phyloP scores from a whole-genome alignment of 352 stramenopile genomes.

The Phytopythium cucurbitacearum region DNA sequence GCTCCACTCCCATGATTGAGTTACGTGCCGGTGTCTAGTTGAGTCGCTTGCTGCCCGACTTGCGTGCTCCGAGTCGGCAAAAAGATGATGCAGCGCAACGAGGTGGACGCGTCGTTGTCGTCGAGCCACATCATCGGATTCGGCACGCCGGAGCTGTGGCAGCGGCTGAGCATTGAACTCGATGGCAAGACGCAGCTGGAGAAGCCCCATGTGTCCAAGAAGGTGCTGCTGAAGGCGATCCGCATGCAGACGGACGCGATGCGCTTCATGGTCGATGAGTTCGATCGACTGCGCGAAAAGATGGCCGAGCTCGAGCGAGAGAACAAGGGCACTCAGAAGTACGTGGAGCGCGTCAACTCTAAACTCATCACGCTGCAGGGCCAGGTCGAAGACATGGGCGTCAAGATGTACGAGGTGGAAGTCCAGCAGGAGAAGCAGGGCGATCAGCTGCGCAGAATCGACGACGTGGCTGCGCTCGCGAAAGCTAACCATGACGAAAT shows the following conservation, averaged over 20 bases:
- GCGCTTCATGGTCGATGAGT: slow-evolving; percentile 80
- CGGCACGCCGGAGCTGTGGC: slow-evolving; percentile 74
- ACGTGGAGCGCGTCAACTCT: slow-evolving; percentile 71
- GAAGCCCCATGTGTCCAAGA: slow-evolving; percentile 78
- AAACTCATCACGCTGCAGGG: slow-evolving; percentile 76
- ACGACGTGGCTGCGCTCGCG: slow-evolving; percentile 51
- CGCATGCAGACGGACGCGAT: slow-evolving; percentile 83
- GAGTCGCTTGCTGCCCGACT: too few relatives aligned
- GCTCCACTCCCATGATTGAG: too few relatives aligned
- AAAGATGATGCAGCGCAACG: slow-evolving; percentile 70
- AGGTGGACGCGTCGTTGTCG: slow-evolving; percentile 61
- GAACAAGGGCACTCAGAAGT: slow-evolving; percentile 67
- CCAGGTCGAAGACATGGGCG: slow-evolving; percentile 63
- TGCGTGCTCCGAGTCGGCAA: too few relatives aligned
- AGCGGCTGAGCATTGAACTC: slow-evolving; percentile 73
- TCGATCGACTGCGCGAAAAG: slow-evolving; percentile 72
- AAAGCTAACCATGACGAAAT: slow-evolving; percentile 53
- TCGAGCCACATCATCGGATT: slow-evolving; percentile 51
- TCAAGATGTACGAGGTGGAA: slow-evolving; percentile 65
- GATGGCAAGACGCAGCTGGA: slow-evolving; percentile 76
- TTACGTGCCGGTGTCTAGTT: too few relatives aligned
- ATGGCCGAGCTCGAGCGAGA: slow-evolving; percentile 78
- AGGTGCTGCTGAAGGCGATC: slow-evolving; percentile 75
- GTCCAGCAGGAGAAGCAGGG: slow-evolving; percentile 48
- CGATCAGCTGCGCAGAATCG: slow-evolving; percentile 69